Base-by-base conservation (phyloP, 495 filamentous ascomycete species). In the Penicillium taxi region DNA sequence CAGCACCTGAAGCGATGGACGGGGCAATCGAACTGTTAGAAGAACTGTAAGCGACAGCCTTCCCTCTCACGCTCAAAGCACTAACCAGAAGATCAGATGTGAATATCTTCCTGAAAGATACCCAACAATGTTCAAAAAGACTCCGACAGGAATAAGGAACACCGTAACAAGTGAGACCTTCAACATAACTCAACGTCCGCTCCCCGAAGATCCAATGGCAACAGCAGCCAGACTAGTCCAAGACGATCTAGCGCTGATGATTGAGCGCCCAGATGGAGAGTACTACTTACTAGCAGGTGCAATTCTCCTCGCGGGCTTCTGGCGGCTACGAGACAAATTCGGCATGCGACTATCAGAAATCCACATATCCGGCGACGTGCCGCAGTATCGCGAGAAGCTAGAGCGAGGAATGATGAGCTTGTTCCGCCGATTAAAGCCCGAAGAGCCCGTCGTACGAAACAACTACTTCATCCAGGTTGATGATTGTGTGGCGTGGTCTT, bases 201-300 rank as follows among this genome's bases (percentile, higher is more conserved):
- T 89, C 15, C 53, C 64, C 2, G 86, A 93, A 68, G 84, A 94
- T 44, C 87, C 86, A 6, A 93, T 94, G 82, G 67, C 72, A 37
- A 88, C 73, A 53, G 72, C 67, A 32, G 78, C 77, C 4, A 75
- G 86, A 8, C 69, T 91, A 22, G 64, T 86, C 14, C 88, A 94
- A 64, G 88, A 94, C 53, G 88, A 93, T 52, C 61, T 94, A 1
- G 86, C 85, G 1, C 71, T 94, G 15, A 94, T 95, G 87, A 69
- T 94, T 49, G 84, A 93, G 56, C 70, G 64, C 19, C 53, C 65
- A 2, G 84, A 94, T 50, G 82, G 84, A 16, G 78, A 90, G 55
- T 94, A 95, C 61, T 85, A 89, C 58, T 75, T 93, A 1, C 70
- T 86, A 1, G 84, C 86, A 2, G 88, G 86, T 9, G 72, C 80